phyloP scores from a whole-genome alignment of 257 asterid genomes.

The Solanum chmielewskii region DNA sequence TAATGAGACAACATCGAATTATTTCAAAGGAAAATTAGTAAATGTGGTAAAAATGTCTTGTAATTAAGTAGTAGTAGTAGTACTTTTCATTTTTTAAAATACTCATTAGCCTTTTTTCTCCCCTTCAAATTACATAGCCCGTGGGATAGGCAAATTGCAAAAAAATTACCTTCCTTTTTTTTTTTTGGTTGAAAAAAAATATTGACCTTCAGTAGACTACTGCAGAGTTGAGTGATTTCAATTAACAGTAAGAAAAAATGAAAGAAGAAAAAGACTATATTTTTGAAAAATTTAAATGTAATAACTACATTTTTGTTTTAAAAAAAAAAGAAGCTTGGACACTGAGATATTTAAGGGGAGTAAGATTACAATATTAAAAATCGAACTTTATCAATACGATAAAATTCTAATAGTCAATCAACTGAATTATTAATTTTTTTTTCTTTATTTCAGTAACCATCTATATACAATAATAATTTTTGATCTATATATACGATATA shows the following conservation, averaged over 20 bases:
- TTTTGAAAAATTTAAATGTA: not conserved
- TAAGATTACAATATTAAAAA: rapidly evolving
- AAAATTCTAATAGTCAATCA: not conserved
- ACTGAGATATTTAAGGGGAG: not conserved
- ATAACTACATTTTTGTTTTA: not conserved
- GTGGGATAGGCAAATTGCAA: not conserved
- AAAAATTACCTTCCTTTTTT: too few relatives aligned
- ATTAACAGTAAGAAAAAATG: not conserved
- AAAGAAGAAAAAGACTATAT: not conserved
- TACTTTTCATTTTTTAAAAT: too few relatives aligned
- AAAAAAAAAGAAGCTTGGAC: not conserved
- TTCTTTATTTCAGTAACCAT: not conserved
- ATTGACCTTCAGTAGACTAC: not conserved
- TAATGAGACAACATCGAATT: too few relatives aligned
- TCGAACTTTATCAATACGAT: too few relatives aligned
- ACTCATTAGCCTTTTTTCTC: not conserved
- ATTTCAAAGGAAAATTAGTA: too few relatives aligned
- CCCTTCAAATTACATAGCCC: not conserved
- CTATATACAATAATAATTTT: not conserved
- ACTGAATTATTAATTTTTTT: not conserved
- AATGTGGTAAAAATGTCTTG: not conserved
- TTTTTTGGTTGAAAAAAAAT: too few relatives aligned
- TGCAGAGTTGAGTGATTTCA: not conserved
- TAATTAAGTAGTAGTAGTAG: too few relatives aligned
- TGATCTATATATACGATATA: not conserved